These are phyloP conservation scores for Monosporascus sp. DNA, from an alignment of 2,329 filamentous ascomycete genomes.

Conservation along the genomic window DNA sequence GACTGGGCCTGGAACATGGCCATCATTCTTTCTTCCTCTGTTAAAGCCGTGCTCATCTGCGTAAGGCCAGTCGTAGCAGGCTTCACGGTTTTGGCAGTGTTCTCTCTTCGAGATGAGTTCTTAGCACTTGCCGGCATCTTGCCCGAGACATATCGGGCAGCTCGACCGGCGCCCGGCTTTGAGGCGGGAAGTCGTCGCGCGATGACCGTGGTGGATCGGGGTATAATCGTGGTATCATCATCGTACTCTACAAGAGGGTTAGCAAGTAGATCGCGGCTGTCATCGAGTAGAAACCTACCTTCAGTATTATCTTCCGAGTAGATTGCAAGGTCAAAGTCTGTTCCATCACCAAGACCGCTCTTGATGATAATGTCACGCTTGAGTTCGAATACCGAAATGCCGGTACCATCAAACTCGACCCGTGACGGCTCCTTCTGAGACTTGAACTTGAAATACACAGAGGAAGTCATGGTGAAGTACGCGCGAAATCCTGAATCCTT, in stretches of 20 bases:
- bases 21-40: constrained; percentile 88
- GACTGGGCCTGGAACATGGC: constrained; percentile 88
- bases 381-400: constrained; percentile 96
- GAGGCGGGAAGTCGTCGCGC: constrained; percentile 79
- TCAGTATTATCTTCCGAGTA: constrained; percentile 89
- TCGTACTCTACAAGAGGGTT: constrained; percentile 67
- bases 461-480: constrained; percentile 72
- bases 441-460: constrained; percentile 99
- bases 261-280: constrained; percentile 5
- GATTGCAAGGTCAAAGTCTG: constrained; percentile 92
- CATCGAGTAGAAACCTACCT: constrained; percentile 52
- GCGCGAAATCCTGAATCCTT: constrained; percentile 11
- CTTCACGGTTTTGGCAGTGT: constrained; percentile 55
- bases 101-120: constrained; percentile 65
- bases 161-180: constrained; percentile 81
- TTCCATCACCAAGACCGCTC: constrained; percentile 89
- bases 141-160: constrained; percentile 90
- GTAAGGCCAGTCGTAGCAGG: constrained; percentile 51
- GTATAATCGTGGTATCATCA: constrained; percentile 96
- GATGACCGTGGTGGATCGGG: constrained; percentile 88
- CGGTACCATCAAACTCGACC: constrained; percentile 94
- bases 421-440: constrained; percentile 92
- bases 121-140: constrained; percentile 90
- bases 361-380: constrained; percentile 98
- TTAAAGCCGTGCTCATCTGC: constrained; percentile 73